Conservation (phyloP, 371 early-diverging fungal species). For the Spraguea lophii region DNA sequence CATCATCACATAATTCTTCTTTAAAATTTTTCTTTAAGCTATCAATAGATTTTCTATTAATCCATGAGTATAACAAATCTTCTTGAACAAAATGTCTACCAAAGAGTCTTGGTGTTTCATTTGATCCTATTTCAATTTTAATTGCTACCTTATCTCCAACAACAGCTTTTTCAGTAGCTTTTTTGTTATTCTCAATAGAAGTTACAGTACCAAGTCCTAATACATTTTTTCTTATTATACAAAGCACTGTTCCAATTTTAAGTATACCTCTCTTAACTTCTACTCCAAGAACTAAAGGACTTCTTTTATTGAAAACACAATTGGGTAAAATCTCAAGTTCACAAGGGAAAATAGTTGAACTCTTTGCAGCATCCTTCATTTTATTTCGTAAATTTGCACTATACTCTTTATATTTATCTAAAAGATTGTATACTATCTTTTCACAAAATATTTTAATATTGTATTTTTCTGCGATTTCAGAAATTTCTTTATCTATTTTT, state of each 20-base stretch:
- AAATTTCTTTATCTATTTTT: slow-evolving; percentile 79
- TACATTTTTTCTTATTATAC: slow-evolving; percentile 55
- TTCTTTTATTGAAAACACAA: slow-evolving; percentile 76
- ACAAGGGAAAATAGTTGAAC: slow-evolving; percentile 81
- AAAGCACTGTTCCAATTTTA: slow-evolving; percentile 74
- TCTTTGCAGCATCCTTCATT: slow-evolving; percentile 64
- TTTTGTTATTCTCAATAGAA: slow-evolving; percentile 82
- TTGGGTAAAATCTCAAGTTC: slow-evolving; percentile 73
- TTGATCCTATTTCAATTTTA: slow-evolving; percentile 68
- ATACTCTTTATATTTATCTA: slow-evolving; percentile 75
- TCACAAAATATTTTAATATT: slow-evolving; percentile 81
- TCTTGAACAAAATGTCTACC: slow-evolving; percentile 80
- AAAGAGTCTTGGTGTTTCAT: slow-evolving; percentile 65
- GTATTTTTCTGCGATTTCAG: slow-evolving; percentile 66
- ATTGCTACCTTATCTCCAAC: slow-evolving; percentile 78
- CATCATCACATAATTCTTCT: slow-evolving; percentile 72
- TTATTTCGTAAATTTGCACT: slow-evolving; percentile 54
- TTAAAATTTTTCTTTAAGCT: slow-evolving; percentile 81
- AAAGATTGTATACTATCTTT: slow-evolving; percentile 96
- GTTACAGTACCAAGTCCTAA: slow-evolving; percentile 69
- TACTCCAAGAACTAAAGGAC: slow-evolving; percentile 87
- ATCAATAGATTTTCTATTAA: slow-evolving; percentile 79
- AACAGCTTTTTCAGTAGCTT: slow-evolving; percentile 58
- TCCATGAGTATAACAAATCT: slow-evolving; percentile 52
- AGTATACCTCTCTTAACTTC: slow-evolving; percentile 79